These are phyloP conservation scores for Fusarium tanahbumbuense DNA, from an alignment of 2,329 filamentous ascomycete species.

Conservation along the genomic window DNA sequence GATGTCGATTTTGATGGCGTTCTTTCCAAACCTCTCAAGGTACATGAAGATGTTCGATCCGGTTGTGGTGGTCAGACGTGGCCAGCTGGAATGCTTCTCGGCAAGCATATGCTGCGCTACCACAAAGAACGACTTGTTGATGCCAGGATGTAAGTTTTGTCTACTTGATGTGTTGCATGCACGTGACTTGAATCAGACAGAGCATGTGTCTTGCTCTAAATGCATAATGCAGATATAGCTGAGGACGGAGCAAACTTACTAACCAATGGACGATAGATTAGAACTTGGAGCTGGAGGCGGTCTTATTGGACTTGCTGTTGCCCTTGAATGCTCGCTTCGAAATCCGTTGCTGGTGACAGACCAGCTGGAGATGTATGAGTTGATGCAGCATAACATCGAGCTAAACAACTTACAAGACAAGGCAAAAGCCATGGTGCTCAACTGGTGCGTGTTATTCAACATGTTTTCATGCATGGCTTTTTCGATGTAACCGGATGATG, in stretches of 20 bases:
- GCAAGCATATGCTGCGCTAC: constrained; percentile 85
- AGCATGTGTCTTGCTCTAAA: constrained; percentile 1
- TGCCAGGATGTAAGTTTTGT: constrained; percentile 73
- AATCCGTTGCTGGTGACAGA: constrained; percentile 83
- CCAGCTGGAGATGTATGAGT: constrained; percentile 82
- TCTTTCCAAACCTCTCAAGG: constrained; percentile 73
- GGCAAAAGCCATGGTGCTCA: constrained; percentile 77
- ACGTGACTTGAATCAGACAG: constrained; percentile 21
- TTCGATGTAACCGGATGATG: constrained; percentile 5
- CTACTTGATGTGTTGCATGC: constrained; percentile 3
- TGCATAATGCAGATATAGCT: constrained; percentile 21
- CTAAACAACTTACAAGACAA: constrained; percentile 76
- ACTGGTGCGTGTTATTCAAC: constrained; percentile 72
- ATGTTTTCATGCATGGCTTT: constrained; percentile 39
- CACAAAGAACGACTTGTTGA: constrained; percentile 71
- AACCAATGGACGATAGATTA: constrained; percentile 66
- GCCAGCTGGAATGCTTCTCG: constrained; percentile 91
- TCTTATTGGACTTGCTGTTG: constrained; percentile 77
- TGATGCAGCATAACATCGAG: constrained; percentile 90
- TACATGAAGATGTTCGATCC: constrained; percentile 86
- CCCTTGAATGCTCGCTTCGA: constrained; percentile 64
- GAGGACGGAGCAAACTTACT: constrained; percentile 30
- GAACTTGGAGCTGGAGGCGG: constrained; percentile 94
- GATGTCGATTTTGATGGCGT: constrained; percentile 77
- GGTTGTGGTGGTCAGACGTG: constrained; percentile 95